Evolutionary conservation across 805 yeast species (phyloP), one percentile per base, ranked within the genome.

Genomic region (Wickerhamiella spandovensis): DNA sequence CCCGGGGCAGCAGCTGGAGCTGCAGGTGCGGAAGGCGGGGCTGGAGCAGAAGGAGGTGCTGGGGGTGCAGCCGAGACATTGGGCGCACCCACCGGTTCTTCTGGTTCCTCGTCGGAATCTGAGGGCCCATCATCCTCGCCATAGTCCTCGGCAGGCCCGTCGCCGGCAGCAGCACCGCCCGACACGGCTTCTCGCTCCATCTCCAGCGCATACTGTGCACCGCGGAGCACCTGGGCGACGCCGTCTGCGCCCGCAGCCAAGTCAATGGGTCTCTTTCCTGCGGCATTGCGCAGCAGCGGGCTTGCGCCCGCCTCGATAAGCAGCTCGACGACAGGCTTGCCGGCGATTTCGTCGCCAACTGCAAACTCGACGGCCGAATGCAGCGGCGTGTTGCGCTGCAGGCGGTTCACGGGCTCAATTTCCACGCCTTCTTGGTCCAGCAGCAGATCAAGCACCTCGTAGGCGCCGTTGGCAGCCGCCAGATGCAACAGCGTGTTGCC

Each of bases 251-350:
- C 73, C 24, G 65, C 69, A 15, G 77, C 81, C 53, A 88, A 71
- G 56, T 86, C 87, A 39, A 82, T 72, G 6, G 97, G 95, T 57
- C 77, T 84, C 58, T 81, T 74, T 22, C 85, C 85, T 39, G 72
- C 70, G 37, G 72, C 74, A 61, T 84, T 84, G 55, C 49, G 42
- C 23, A 49, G 58, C 57, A 63, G 72, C 2, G 94, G 85, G 66
- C 89, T 92, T 1, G 92, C 81, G 2, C 98, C 97, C 25, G 94
- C 95, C 60, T 89, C 96, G 41, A 92, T 70, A 54, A 92, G 74
- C 63, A 82, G 83, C 60, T 85, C 95, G 12, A 81, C 70, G 12
- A 64, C 51, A 20, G 54, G 59, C 49, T 49, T 69, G 0, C 95
- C 96, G 64, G 83, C 88, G 53, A 85, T 96, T 0, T 92, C 85